Conservation (phyloP, 1,139 yeast genomes). For the Yamadazyma pseudoaaseri region DNA sequence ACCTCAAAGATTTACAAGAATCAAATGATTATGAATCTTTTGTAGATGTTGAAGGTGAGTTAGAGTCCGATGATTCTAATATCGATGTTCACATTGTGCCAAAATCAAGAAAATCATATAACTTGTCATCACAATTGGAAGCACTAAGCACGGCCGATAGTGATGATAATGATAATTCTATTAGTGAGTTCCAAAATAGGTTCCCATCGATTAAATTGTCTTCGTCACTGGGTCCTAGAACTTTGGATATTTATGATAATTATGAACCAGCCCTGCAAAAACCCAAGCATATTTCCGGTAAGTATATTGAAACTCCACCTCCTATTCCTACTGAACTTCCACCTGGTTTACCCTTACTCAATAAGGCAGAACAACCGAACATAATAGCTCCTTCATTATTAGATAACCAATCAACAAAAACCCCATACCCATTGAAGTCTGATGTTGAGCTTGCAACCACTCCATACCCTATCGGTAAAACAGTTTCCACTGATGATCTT, state of each 20-base stretch:
- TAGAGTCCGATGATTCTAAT: constrained; percentile 4
- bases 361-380: neutral
- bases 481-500: constrained; percentile 2
- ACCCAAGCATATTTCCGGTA: neutral
- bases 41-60: neutral
- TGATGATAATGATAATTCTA: constrained; percentile 5
- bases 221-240: neutral
- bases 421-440: constrained; percentile 17
- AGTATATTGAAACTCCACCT: constrained; percentile 11
- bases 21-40: neutral
- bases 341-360: constrained; percentile 15
- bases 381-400: constrained; percentile 2
- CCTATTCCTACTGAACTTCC: constrained; percentile 21
- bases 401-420: neutral
- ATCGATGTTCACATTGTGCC: constrained; percentile 3
- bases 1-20: neutral
- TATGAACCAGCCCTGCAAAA: neutral
- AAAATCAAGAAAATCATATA: constrained; percentile 6
- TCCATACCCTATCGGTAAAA: constrained; percentile 18
- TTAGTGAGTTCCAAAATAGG: constrained; percentile 10
- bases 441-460: constrained; percentile 20
- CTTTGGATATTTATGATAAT: neutral
- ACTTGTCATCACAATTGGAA: constrained; percentile 6
- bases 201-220: constrained; percentile 14
- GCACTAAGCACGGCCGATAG: constrained; percentile 7